A percentile compares a stretch with the other conserved stretches of the same genome.
Evolutionary conservation across 768 basidiomycete genomes (phyloP).

Genomic region (Agaricus sinodeliciosus): DNA sequence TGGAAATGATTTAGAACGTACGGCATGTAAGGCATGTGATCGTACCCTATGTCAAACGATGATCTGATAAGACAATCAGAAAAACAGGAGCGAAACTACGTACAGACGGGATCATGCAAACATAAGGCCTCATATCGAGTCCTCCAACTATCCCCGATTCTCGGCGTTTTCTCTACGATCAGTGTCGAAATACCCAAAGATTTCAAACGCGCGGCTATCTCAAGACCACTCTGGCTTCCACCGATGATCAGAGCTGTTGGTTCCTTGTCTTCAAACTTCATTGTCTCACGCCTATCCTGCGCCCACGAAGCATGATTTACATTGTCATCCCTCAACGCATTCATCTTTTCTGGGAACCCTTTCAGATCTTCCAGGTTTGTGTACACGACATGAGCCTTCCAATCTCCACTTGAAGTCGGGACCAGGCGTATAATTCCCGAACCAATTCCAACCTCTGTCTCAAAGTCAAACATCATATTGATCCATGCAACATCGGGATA

Average conservation of each 20-base stretch:
- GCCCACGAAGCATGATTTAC: conserved; percentile 47
- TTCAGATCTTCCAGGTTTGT: conserved; percentile 46
- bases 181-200: conserved; percentile 44
- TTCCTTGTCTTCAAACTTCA: conserved; percentile 35
- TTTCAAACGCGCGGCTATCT: conserved; percentile 54
- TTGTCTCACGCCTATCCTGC: conserved; percentile 28
- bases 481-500: conserved; percentile 41
- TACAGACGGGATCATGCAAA: conserved; percentile 47
- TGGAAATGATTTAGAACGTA: conserved; percentile 19
- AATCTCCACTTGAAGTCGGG: conserved; percentile 26
- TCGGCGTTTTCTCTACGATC: conserved; percentile 48
- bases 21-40: conserved; percentile 44
- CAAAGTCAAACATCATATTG: conserved; percentile 39
- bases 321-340: conserved; percentile 27
- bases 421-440: conserved; percentile 42
- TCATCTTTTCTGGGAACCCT: conserved; percentile 35
- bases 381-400: conserved; percentile 47
- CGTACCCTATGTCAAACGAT: conserved; percentile 18
- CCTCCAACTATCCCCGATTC: conserved; percentile 58
- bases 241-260: conserved; percentile 53
- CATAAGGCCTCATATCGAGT: conserved; percentile 53
- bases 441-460: conserved; percentile 32
- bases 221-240: conserved; percentile 57
- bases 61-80: conserved; percentile 11
- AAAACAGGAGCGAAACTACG: conserved; percentile 14